Conservation (phyloP, 345 rosid species). For the Eucalyptus virginea region DNA sequence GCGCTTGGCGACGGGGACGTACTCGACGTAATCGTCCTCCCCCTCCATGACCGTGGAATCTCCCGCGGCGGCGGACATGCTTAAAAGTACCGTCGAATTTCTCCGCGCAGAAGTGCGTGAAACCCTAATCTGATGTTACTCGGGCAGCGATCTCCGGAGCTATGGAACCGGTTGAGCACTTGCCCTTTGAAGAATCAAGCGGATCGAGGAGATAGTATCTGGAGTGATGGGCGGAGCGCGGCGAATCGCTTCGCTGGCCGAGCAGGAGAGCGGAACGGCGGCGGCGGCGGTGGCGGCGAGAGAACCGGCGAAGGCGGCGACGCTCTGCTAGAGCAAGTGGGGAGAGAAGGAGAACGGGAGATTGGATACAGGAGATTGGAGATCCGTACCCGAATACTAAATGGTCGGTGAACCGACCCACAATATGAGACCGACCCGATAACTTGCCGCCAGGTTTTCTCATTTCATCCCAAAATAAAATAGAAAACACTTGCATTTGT, state of each 20-base stretch:
- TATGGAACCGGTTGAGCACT: neutral
- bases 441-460: neutral
- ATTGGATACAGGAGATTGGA: neutral
- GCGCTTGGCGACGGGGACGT: constrained; percentile 73
- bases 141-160: neutral
- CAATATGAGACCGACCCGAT: neutral
- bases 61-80: neutral
- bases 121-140: neutral
- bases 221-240: neutral
- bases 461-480: neutral
- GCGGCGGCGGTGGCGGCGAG: neutral
- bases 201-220: neutral
- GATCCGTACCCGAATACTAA: neutral
- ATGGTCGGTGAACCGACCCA: neutral
- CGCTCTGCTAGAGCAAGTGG: neutral
- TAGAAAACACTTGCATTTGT: neutral
- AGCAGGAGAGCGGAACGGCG: neutral
- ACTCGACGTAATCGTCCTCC: constrained; percentile 68
- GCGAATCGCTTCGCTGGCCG: neutral
- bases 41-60: constrained; percentile 39
- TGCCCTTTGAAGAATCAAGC: neutral
- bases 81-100: neutral
- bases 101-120: neutral
- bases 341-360: neutral
- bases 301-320: neutral